phyloP scores from a whole-genome alignment of 495 filamentous ascomycete species.

The Thozetella sp. region DNA sequence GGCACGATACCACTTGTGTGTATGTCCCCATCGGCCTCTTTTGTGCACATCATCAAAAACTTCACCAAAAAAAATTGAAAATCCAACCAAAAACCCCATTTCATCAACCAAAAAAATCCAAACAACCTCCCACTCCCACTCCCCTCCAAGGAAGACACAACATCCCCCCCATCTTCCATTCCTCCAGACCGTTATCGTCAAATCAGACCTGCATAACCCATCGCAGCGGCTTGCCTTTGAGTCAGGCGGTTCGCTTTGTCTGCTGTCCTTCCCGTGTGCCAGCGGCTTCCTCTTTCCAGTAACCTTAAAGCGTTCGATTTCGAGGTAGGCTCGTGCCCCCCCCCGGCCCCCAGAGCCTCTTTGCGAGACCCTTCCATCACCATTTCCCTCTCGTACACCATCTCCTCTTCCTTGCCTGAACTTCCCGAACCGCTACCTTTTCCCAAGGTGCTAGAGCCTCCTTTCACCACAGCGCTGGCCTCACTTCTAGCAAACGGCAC shows the following conservation, averaged over 20 bases:
- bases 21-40: conserved; percentile 30
- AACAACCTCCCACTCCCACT: conserved; percentile 14
- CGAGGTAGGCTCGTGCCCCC: too few relatives aligned
- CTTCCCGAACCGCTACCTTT: background rate
- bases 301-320: too few relatives aligned
- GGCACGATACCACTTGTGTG: conserved; percentile 28
- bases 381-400: background rate
- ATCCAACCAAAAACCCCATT: conserved; percentile 43
- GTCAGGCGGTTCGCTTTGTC: background rate
- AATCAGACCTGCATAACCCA: conserved; percentile 15
- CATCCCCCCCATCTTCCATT: conserved; percentile 14
- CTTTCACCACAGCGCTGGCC: too few relatives aligned
- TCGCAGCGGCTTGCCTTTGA: conserved; percentile 11
- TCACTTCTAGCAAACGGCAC: background rate
- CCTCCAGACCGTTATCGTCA: conserved; percentile 11
- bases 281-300: background rate
- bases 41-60: conserved; percentile 33
- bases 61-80: conserved; percentile 50
- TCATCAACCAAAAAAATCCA: conserved; percentile 22
- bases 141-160: conserved; percentile 17
- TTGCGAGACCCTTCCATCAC: background rate
- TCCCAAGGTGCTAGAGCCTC: background rate
- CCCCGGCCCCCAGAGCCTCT: too few relatives aligned
- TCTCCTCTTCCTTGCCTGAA: background rate
- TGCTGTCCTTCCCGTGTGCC: background rate